Percentiles rank a stretch among this genome's conserved stretches.
These are phyloP conservation scores for Globisporangium perplexum DNA, from an alignment of 352 stramenopile genomes.

Conservation along the genomic window DNA sequence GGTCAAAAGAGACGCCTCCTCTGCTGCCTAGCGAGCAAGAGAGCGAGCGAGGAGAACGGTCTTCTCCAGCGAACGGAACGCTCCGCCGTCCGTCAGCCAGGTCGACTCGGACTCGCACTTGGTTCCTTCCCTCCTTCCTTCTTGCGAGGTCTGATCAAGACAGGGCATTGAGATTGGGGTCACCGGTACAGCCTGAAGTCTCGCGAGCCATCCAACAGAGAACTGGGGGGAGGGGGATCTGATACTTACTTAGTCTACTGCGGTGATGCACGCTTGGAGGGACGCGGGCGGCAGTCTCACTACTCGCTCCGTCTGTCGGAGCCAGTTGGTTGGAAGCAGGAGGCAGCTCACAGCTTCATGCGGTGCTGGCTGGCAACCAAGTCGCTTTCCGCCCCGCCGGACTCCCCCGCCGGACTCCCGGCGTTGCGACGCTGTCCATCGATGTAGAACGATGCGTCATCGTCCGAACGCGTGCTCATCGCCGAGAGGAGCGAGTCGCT, in stretches of 20 bases:
- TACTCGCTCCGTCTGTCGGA: not conserved
- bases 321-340: not conserved
- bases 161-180: too few relatives aligned
- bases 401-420: not conserved
- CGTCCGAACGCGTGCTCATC: conserved; percentile 52
- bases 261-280: not conserved
- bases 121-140: too few relatives aligned
- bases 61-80: not conserved
- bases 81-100: not conserved
- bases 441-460: conserved; percentile 55
- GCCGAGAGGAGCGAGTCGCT: conserved; percentile 48
- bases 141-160: too few relatives aligned
- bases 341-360: conserved; percentile 11
- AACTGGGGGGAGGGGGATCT: too few relatives aligned
- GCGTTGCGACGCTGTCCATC: conserved; percentile 19
- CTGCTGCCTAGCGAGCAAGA: too few relatives aligned
- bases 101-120: too few relatives aligned
- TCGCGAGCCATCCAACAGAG: too few relatives aligned
- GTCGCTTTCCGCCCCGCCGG: not conserved
- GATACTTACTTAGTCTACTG: not conserved
- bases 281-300: not conserved
- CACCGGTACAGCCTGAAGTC: too few relatives aligned
- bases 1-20: too few relatives aligned
- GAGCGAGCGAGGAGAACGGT: not conserved
- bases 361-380: conserved; percentile 1